Conservation (phyloP, 805 yeast genomes). For the Kockiozyma suomiensis region DNA sequence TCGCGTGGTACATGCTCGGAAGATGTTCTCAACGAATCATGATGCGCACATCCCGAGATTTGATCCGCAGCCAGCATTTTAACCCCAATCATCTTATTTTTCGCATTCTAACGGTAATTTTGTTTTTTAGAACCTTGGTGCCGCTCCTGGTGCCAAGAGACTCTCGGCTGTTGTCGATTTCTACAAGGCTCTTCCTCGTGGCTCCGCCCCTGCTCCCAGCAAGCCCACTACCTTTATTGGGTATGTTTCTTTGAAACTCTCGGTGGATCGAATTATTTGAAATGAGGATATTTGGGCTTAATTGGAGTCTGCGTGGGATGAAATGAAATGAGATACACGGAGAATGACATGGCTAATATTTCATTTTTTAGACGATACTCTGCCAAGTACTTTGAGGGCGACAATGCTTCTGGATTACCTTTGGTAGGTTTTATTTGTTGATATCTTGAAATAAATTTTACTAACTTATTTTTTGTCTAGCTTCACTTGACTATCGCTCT, state of each 20-base stretch:
- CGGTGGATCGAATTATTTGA: not conserved
- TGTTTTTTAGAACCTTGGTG: constrained; percentile 70
- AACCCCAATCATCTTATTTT: not conserved
- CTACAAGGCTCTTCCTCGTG: constrained; percentile 95
- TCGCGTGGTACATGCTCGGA: not conserved
- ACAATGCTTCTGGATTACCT: constrained; percentile 82
- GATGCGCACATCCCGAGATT: constrained; percentile 1
- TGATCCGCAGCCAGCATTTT: not conserved
- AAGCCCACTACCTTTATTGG: constrained; percentile 51
- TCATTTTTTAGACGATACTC: constrained; percentile 52
- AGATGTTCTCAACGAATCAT: constrained; percentile 4
- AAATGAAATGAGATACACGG: no score
- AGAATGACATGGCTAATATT: not conserved
- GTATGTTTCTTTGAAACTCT: constrained; percentile 14
- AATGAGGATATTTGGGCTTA: not conserved
- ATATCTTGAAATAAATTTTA: not conserved
- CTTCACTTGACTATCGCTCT: constrained; percentile 26
- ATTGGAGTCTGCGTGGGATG: no score
- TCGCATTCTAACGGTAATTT: not conserved
- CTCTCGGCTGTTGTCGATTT: constrained; percentile 92
- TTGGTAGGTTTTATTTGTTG: constrained; percentile 41
- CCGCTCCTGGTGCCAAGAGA: constrained; percentile 96
- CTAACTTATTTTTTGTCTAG: constrained; percentile 6
- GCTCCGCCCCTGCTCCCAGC: constrained; percentile 66
- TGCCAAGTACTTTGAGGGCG: constrained; percentile 83